Conservation (phyloP, 345 rosid species). For the Linum tenue region DNA sequence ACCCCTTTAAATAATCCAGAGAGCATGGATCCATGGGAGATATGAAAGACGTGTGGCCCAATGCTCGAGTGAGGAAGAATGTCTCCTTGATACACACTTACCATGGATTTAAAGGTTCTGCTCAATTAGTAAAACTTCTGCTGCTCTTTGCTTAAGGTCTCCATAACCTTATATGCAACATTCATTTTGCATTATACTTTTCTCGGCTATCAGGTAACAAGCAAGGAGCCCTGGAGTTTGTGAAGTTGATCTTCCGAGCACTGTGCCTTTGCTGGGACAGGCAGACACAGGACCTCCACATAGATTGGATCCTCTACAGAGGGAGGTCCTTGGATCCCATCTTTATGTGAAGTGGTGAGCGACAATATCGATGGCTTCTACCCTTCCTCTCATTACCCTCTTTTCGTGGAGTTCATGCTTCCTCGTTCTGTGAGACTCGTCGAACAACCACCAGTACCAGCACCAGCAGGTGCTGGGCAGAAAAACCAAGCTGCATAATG, state of each 20-base stretch:
- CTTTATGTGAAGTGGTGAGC: slow-evolving; percentile 65
- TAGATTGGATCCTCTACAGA: slow-evolving; percentile 87
- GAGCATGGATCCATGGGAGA: slow-evolving; percentile 93
- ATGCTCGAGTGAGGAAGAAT: slow-evolving; percentile 69
- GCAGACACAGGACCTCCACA: slow-evolving; percentile 89
- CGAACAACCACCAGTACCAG: slow-evolving; percentile 33
- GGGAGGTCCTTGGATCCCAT: slow-evolving; percentile 81
- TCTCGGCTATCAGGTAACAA: slow-evolving; percentile 51
- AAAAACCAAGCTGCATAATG: slow-evolving; percentile 5
- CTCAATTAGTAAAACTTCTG: too few species aligned
- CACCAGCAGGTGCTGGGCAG: not conserved
- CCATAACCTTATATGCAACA: not conserved
- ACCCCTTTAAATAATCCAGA: slow-evolving; percentile 29
- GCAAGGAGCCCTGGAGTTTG: slow-evolving; percentile 79
- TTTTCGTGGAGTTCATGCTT: slow-evolving; percentile 85
- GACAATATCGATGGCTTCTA: slow-evolving; percentile 76
- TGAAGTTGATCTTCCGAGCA: slow-evolving; percentile 74
- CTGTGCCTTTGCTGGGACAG: slow-evolving; percentile 99
- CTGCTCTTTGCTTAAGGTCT: not conserved
- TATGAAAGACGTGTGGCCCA: slow-evolving; percentile 91
- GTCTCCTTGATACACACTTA: slow-evolving; percentile 66
- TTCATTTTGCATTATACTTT: not conserved
- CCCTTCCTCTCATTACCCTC: slow-evolving; percentile 93
- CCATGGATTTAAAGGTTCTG: slow-evolving; percentile 78
- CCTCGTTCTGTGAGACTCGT: slow-evolving; percentile 73